These are phyloP conservation scores for Parastagonospora avenae DNA, from an alignment of 2,329 filamentous ascomycete genomes.

Conservation along the genomic window DNA sequence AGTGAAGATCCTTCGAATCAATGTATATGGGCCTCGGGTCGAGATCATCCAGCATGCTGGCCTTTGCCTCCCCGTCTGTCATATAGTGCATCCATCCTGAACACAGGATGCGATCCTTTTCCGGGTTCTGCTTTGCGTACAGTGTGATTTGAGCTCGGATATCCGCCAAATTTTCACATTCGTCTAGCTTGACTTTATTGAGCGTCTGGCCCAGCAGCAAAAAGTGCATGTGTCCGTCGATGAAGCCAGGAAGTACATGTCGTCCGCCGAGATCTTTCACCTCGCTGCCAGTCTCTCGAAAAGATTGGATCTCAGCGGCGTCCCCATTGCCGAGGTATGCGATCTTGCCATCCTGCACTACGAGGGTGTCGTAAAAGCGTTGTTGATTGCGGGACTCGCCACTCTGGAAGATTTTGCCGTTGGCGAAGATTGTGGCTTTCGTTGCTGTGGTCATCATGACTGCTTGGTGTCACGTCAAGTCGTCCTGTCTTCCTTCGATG, in stretches of 20 bases:
- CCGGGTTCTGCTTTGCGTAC: slow-evolving; percentile 54
- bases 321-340: slow-evolving; percentile 45
- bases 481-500: neutral
- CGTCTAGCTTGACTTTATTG: slow-evolving; percentile 56
- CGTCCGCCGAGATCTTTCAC: slow-evolving; percentile 44
- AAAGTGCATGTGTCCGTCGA: slow-evolving; percentile 65
- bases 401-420: slow-evolving; percentile 31
- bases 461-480: neutral
- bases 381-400: slow-evolving; percentile 4
- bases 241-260: slow-evolving; percentile 59
- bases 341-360: slow-evolving; percentile 50
- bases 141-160: slow-evolving; percentile 55
- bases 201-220: slow-evolving; percentile 61
- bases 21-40: slow-evolving; percentile 60
- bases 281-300: slow-evolving; percentile 20
- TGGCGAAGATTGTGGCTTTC: slow-evolving; percentile 28
- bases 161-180: slow-evolving; percentile 55
- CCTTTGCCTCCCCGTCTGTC: slow-evolving; percentile 57
- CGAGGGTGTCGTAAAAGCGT: slow-evolving; percentile 38
- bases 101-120: slow-evolving; percentile 56
- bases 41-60: slow-evolving; percentile 58
- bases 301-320: slow-evolving; percentile 32
- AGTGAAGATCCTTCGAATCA: slow-evolving; percentile 63
- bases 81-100: slow-evolving; percentile 63
- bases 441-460: slow-evolving; percentile 13